These are phyloP conservation scores for Skeletonema potamos DNA, from an alignment of 108 stramenopile genomes.

Conservation along the genomic window DNA sequence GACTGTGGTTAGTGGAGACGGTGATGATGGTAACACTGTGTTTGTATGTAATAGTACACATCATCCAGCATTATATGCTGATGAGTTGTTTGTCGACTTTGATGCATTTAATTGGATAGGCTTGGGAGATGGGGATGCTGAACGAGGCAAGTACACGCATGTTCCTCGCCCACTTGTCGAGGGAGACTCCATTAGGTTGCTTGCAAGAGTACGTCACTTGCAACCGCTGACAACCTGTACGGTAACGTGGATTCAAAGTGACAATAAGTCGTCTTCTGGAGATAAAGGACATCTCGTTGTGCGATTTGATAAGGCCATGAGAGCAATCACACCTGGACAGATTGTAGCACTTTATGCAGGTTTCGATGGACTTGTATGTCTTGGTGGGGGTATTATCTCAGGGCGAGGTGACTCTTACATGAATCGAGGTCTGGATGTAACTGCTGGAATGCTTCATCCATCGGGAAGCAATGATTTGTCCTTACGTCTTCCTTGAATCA, in stretches of 20 bases:
- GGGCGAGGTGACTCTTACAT: conserved; percentile 47
- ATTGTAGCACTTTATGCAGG: conserved; percentile 72
- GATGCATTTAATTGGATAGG: conserved; percentile 70
- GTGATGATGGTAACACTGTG: conserved; percentile 33
- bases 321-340: conserved; percentile 83
- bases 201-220: conserved; percentile 74
- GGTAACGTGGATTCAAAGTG: conserved; percentile 17
- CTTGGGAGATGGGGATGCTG: conserved; percentile 11
- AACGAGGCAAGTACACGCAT: background rate
- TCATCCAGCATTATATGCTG: conserved; percentile 79
- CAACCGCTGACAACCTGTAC: conserved; percentile 75
- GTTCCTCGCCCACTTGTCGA: conserved; percentile 34
- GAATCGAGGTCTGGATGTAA: conserved; percentile 46
- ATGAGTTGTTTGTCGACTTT: conserved; percentile 56
- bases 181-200: conserved; percentile 14
- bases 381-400: conserved; percentile 76
- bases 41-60: conserved; percentile 82
- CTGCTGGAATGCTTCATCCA: conserved; percentile 32
- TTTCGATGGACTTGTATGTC: conserved; percentile 64
- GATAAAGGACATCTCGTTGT: conserved; percentile 19
- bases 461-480: conserved; percentile 50
- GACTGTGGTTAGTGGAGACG: background rate
- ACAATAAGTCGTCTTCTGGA: background rate
- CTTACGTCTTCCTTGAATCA: too few relatives aligned
- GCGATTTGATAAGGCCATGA: conserved; percentile 58